Evolutionary conservation across 2,329 filamentous ascomycete genomes (phyloP), one percentile per base, ranked within the genome.

Genomic region (Clarireedia monteithiana): DNA sequence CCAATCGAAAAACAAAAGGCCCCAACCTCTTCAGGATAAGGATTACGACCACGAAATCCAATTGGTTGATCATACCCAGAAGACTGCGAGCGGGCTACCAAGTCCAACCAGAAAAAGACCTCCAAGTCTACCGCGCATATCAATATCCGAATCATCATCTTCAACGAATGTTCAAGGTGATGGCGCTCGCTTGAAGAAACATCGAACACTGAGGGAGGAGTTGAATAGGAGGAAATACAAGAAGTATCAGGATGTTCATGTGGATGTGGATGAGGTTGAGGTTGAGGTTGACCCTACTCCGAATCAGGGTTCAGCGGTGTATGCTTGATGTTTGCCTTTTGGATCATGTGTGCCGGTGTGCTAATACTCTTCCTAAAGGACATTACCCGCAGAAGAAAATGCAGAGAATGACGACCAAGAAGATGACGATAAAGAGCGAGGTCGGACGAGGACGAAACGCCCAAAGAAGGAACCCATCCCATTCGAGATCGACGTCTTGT

Each of bases 401-500:
- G 6, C 34, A 30, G 26, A 48, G 30, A 10, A n/a, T 6, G 26
- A 17, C n/a, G 5, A 23, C 20, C 20, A 20, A 1, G 30, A 34
- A 42, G 40, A 52, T 6, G 50, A 53, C 30, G 55, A 42, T 26
- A 58, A 58, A 15, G 56, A 58, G 3, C 54, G 62, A 50, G 64
- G 62, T 44, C 59, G 62, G 14, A 48, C 48, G 30, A 60, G 50
- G 42, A 55, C 50, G 6, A 55, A 49, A 38, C 47, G n/a, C 45
- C 17, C 50, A 30, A n/a, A 50, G 20, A 52, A 46, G 38, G 27
- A 30, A 23, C 49, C 39, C 48, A 56, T 51, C 27, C 54, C 48
- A 68, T 75, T 76, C 2, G 85, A 81, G 27, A 83, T 97, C 59
- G 94, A 99, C 61, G 81, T 97, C 5, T 77, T 99, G 0, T 97